These are phyloP conservation scores for Leishmania major DNA, from an alignment of 208 protist genomes.

Conservation along the genomic window DNA sequence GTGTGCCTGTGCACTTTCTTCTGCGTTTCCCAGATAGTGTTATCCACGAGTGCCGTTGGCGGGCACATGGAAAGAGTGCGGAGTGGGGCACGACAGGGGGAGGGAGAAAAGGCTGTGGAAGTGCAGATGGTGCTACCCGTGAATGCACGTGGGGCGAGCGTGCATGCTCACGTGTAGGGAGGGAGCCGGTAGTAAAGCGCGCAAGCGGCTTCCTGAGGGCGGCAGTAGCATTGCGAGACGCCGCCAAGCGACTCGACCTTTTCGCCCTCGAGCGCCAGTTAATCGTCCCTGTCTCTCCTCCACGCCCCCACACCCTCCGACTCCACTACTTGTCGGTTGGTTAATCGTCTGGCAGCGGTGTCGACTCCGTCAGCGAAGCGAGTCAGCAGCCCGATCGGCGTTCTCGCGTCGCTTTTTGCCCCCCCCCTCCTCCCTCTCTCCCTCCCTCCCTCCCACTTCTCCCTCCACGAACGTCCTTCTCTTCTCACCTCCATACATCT, in stretches of 20 bases:
- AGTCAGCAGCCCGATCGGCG: not conserved
- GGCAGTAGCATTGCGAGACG: not conserved
- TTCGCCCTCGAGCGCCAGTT: not conserved
- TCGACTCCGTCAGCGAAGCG: not conserved
- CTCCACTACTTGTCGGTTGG: not conserved
- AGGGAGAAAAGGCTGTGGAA: not conserved
- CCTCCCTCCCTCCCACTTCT: not conserved
- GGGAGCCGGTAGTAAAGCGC: not conserved
- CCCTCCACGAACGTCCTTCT: not conserved
- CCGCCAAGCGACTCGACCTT: not conserved
- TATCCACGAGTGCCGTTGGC: not conserved
- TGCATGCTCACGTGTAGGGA: not conserved
- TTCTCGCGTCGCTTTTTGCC: not conserved
- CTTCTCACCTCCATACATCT: not conserved
- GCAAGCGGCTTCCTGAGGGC: not conserved
- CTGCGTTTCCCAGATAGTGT: not conserved
- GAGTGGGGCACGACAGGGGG: not conserved
- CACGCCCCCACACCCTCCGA: not conserved
- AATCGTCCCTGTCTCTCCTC: not conserved
- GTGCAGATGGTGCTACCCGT: not conserved
- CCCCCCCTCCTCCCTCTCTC: not conserved
- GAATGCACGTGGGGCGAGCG: not conserved
- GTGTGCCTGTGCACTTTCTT: not conserved
- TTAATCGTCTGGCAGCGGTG: not conserved
- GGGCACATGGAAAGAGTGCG: not conserved